Base-by-base conservation (phyloP, 2,329 filamentous ascomycete genomes). In the Apiospora aurea region DNA sequence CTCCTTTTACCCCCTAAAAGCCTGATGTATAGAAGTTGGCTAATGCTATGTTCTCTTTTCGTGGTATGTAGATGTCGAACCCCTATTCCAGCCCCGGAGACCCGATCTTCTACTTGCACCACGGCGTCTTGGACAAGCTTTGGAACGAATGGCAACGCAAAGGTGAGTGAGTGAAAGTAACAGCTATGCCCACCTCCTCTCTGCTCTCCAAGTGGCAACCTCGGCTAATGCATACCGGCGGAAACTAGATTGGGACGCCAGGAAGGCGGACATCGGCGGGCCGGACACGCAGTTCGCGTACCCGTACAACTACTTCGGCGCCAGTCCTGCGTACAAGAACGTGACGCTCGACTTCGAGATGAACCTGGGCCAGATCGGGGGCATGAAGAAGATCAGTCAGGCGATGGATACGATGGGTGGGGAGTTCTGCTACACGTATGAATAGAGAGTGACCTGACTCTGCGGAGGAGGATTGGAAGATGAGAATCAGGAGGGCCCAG, bases 91-190 rank as follows among this genome's bases (percentile, higher is more conserved):
- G 77, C 11, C 77, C 77, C 0, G 76, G 74, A 1, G 78, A 80
- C 61, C 78, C 81, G 0, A 34, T 83, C 26, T 83, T 83, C 71
- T 82, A 77, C 76, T 21, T 82, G 71, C 80, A 81, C 72, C 79
- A 78, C 72, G 71, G 71, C 43, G 75, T 74, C 51, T 71, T 80
- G 51, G 79, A 79, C 72, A 74, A 74, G 14, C 47, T 77, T 5
- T 79, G 77, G 79, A 76, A 79, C 73, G 73, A 75, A 24, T 83
- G 82, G 82, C 79, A 82, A 71, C 64, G 51, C 46, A 71, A 70
- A 10, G 73, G 73, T 74, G 70, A 41, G 73, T 74, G 70, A 41
- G 75, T 64, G 21, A 41, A 11, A 41, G 4, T 2, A 13, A 34
- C 18, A 46, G 66, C 4, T 21, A 38, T 44, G 13, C 16, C 24